phyloP scores from a whole-genome alignment of 2,329 filamentous ascomycete species.

The Escovopsis weberi region DNA sequence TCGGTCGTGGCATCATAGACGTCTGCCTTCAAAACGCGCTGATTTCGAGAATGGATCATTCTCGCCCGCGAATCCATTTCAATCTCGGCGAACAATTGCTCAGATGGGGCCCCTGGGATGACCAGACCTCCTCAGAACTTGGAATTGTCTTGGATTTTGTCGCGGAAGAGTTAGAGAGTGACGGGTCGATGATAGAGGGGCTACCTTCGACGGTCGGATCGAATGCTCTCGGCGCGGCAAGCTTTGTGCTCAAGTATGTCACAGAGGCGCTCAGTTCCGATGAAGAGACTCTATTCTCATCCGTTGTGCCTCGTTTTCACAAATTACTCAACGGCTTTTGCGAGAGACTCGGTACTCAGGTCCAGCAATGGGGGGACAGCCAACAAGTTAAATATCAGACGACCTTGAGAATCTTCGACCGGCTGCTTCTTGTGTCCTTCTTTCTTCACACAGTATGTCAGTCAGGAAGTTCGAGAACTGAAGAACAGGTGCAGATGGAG shows the following conservation, averaged over 20 bases:
- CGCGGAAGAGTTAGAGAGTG: conserved; percentile 27
- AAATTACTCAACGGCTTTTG: conserved; percentile 30
- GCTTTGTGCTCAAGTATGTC: conserved; percentile 35
- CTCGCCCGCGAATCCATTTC: conserved; percentile 24
- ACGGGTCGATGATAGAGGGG: neutral
- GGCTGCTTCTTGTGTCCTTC: conserved; percentile 19
- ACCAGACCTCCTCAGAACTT: conserved; percentile 44
- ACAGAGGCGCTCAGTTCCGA: conserved; percentile 27
- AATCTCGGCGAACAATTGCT: conserved; percentile 33
- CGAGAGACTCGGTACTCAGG: conserved; percentile 13
- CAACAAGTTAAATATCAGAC: conserved; percentile 2
- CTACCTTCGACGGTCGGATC: conserved; percentile 1
- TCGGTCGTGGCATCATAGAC: conserved; percentile 38
- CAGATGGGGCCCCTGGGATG: conserved; percentile 42
- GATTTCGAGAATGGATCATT: conserved; percentile 14
- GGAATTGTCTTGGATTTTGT: conserved; percentile 48
- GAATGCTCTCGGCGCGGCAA: conserved; percentile 17
- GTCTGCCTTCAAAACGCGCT: conserved; percentile 20
- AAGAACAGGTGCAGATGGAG: conserved; percentile 31
- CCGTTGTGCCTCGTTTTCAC: conserved; percentile 28
- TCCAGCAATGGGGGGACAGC: conserved; percentile 3
- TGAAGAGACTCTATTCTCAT: conserved; percentile 10
- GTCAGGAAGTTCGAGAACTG: conserved; percentile 15
- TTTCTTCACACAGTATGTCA: conserved; percentile 29
- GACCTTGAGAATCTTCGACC: conserved; percentile 15